Evolutionary conservation across 2,329 filamentous ascomycete genomes (phyloP).

Genomic region (Aspergillus arachidicola): DNA sequence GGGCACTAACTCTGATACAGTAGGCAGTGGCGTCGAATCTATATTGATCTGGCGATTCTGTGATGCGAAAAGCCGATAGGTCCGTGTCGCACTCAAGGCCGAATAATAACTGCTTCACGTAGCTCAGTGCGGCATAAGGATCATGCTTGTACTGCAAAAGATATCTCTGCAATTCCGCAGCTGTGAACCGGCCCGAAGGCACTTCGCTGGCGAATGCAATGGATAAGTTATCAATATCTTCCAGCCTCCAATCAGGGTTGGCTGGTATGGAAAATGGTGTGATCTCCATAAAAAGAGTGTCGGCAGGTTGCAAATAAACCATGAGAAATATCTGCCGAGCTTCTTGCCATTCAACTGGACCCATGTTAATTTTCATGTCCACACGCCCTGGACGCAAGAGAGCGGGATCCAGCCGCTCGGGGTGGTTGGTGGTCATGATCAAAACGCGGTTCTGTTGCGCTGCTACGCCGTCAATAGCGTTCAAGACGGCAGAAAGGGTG

Average conservation of each 20-base stretch:
- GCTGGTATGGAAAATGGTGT: background rate
- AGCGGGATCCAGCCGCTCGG: conserved; percentile 71
- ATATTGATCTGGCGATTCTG: background rate
- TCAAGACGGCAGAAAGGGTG: conserved; percentile 75
- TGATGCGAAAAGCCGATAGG: conserved; percentile 1
- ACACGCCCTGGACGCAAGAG: conserved; percentile 74
- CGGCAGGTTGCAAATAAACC: conserved; percentile 10
- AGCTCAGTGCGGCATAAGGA: conserved; percentile 1
- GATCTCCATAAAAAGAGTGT: conserved; percentile 1
- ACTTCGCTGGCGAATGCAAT: conserved; percentile 1
- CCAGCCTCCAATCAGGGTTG: background rate
- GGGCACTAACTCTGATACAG: background rate
- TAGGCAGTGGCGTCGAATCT: background rate
- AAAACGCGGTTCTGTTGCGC: conserved; percentile 79
- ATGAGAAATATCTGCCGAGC: conserved; percentile 7
- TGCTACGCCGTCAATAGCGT: conserved; percentile 80
- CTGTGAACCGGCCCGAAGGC: conserved; percentile 1
- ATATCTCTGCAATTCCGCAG: conserved; percentile 10
- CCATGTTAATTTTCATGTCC: conserved; percentile 65
- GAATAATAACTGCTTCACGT: conserved; percentile 1
- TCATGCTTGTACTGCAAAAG: conserved; percentile 7
- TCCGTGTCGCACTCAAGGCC: conserved; percentile 1
- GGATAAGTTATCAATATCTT: conserved; percentile 3
- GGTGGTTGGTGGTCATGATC: conserved; percentile 80
- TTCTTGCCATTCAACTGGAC: background rate